These are phyloP conservation scores for Coemansia sp. DNA, from an alignment of 192 early-diverging fungal genomes.

Conservation along the genomic window DNA sequence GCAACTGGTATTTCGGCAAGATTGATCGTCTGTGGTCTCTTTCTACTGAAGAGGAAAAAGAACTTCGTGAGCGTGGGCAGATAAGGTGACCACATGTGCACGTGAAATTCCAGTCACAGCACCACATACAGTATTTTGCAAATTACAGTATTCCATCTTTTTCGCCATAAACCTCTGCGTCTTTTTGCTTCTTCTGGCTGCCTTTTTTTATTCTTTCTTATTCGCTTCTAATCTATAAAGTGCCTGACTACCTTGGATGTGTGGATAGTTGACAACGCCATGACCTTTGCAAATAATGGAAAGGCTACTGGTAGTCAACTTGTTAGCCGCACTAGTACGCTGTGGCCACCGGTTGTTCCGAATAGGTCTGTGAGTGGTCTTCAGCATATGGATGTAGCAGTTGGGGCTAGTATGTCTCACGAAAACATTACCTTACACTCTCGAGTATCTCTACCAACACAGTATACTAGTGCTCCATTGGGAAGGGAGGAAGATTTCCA, in stretches of 20 bases:
- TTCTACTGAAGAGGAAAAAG: conserved; percentile 47
- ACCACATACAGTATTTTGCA: no score
- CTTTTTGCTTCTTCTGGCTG: no score
- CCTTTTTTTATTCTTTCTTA: no score
- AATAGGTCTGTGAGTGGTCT: not conserved
- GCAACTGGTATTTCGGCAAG: conserved; percentile 50
- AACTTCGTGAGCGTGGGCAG: conserved; percentile 48
- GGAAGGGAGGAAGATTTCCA: conserved; percentile 37
- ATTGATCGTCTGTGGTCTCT: conserved; percentile 41
- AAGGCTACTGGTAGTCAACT: not conserved
- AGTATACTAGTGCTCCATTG: not conserved
- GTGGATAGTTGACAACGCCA: not conserved
- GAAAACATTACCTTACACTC: not conserved
- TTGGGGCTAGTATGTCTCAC: not conserved
- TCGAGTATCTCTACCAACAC: not conserved
- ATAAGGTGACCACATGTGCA: conserved; percentile 9
- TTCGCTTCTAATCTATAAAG: no score
- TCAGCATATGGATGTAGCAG: conserved; percentile 7
- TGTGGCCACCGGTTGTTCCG: not conserved
- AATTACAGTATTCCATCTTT: no score
- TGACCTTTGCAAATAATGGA: not conserved
- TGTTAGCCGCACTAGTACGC: not conserved
- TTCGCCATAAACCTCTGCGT: no score
- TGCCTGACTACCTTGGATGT: no score
- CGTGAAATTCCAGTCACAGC: not conserved